Conservation (phyloP, 257 asterid species). For the Fraxinus cuspidata region DNA sequence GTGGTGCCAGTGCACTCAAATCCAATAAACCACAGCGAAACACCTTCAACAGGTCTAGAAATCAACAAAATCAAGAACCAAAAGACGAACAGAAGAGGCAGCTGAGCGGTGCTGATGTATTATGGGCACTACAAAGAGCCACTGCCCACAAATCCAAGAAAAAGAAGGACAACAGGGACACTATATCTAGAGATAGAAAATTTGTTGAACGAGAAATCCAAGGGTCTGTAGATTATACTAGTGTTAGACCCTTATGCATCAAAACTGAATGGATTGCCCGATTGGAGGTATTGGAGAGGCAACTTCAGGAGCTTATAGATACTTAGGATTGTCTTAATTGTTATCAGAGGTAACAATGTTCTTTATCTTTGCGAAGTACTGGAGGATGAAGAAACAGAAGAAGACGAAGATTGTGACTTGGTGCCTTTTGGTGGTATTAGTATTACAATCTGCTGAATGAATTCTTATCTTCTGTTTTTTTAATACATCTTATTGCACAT, state of each 20-base stretch:
- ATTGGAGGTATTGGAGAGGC: slow-evolving; percentile 47
- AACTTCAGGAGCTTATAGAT: slow-evolving; percentile 37
- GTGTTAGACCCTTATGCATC: slow-evolving; percentile 27
- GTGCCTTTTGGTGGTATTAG: not conserved
- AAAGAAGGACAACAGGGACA: slow-evolving; percentile 5
- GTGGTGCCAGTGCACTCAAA: slow-evolving; percentile 13
- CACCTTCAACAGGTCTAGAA: not conserved
- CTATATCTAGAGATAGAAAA: not conserved
- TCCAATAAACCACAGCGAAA: not conserved
- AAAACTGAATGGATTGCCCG: slow-evolving; percentile 52
- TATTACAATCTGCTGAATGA: not conserved
- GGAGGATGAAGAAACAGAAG: slow-evolving; percentile 33
- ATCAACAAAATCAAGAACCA: slow-evolving; percentile 1
- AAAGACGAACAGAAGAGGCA: not conserved
- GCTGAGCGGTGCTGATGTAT: slow-evolving; percentile 57
- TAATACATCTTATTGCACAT: not conserved
- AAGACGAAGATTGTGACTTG: slow-evolving; percentile 28
- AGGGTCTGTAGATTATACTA: not conserved
- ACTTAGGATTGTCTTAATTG: not conserved
- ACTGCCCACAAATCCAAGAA: slow-evolving; percentile 35
- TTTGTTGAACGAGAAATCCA: slow-evolving; percentile 6
- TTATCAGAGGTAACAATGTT: slow-evolving; percentile 37
- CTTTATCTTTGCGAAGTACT: slow-evolving; percentile 34
- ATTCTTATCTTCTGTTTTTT: not conserved
- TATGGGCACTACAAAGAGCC: slow-evolving; percentile 56